Base-by-base conservation (phyloP, 2,329 filamentous ascomycete species). In the Ceratocystiopsis sp. region DNA sequence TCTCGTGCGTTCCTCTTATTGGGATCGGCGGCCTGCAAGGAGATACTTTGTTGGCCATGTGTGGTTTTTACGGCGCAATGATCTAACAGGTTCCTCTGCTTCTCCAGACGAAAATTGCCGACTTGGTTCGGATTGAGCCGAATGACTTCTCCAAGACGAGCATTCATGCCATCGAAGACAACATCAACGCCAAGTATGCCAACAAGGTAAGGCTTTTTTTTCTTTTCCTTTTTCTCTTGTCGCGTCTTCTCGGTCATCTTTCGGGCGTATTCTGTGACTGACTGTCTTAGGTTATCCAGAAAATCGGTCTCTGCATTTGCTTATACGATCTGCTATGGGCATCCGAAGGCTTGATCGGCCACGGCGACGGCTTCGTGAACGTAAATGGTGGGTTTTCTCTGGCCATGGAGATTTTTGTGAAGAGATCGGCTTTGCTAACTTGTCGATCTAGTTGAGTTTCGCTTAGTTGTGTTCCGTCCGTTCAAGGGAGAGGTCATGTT, bases 161-260 rank as follows among this genome's bases (percentile, higher is more conserved):
- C 55, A 73, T 76, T 32, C 73, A 86, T 49, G 85, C 86, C 1
- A 84, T 98, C 49, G 86, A 95, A 62, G 87, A 98, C 64, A 91
- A 91, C 54, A 91, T 98, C 64, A 96, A 98, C 59, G 72, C 78
- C 49, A 98, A 98, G 63, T 98, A 95, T 61, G 78, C 89, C 46
- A 95, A 98, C 64, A 91, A 89, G 62, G 80, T 84, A 35, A 13
- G 40, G 17, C 33, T 11, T 29, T 11, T 10, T 11, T 29, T 7
- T 11, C 10, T 25, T 35, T 11, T 29, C 9, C 10, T 11, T 29
- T 7, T 11, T 29, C 25, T 29, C 9, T 29, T 29, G 25, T 8
- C 10, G 10, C 9, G 25, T 29, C 25, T 11, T 29, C 2, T 29
- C 25, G 19, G 19, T 7, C 10, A 11, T 8, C 25, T 29, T 8